Evolutionary conservation across 257 asterid genomes (phyloP).

Genomic region (Solanum sejunctum): DNA sequence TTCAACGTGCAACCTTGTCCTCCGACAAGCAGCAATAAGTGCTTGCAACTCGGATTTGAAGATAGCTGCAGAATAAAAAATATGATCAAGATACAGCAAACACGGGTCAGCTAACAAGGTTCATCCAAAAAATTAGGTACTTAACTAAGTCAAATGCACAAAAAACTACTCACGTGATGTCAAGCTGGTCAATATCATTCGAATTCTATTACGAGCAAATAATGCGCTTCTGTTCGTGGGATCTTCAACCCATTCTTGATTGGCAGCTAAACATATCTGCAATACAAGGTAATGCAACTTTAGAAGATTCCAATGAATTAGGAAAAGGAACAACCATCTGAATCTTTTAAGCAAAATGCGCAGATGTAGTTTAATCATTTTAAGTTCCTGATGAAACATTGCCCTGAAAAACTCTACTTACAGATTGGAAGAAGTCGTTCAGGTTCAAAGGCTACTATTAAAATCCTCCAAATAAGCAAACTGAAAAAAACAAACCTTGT

Average conservation of each 20-base stretch:
- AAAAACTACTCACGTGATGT: slow-evolving; percentile 44
- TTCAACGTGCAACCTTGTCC: slow-evolving; percentile 59
- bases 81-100: background rate
- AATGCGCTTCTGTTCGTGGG: slow-evolving; percentile 66
- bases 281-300: background rate
- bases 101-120: background rate
- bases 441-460: background rate
- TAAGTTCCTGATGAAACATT: background rate
- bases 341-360: background rate
- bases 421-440: background rate
- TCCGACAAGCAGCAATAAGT: slow-evolving; percentile 57
- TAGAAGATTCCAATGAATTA: background rate
- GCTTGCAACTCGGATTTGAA: slow-evolving; percentile 65
- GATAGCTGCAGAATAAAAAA: slow-evolving; percentile 25
- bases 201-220: slow-evolving; percentile 86
- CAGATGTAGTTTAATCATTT: background rate
- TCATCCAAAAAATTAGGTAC: background rate
- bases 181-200: slow-evolving; percentile 40
- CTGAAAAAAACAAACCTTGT: slow-evolving; percentile 35
- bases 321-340: background rate
- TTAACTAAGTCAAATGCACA: background rate
- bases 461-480: background rate
- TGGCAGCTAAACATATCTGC: slow-evolving; percentile 60
- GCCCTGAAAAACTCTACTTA: background rate
- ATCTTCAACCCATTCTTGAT: slow-evolving; percentile 91